Conservation (phyloP, 257 asterid species). For the Primulina eburnea region DNA sequence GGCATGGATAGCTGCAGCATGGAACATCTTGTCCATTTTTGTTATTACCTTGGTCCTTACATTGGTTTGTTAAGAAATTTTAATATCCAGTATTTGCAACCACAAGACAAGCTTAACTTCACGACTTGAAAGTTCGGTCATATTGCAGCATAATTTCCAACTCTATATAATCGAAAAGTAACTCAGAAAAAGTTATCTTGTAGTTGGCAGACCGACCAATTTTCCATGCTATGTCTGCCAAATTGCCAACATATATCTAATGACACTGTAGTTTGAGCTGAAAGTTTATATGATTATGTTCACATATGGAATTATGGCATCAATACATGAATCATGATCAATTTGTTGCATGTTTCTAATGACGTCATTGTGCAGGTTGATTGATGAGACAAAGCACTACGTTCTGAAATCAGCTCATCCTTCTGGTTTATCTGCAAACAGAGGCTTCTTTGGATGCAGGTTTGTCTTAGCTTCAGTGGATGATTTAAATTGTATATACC, state of each 20-base stretch:
- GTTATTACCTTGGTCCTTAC: too few species aligned
- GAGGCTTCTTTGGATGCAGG: conserved; percentile 99
- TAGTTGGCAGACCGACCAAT: too few species aligned
- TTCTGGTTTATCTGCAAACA: conserved; percentile 91
- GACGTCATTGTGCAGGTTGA: conserved; percentile 52
- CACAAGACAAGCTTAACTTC: not conserved
- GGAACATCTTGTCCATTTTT: not conserved
- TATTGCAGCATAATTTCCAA: not conserved
- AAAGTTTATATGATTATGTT: not conserved
- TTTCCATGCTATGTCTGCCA: not conserved
- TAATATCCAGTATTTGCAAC: not conserved
- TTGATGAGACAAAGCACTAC: conserved; percentile 76
- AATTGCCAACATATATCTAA: not conserved
- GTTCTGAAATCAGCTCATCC: conserved; percentile 95
- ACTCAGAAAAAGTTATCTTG: too few species aligned
- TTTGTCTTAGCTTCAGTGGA: conserved; percentile 15
- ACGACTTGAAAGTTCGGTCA: not conserved
- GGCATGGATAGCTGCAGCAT: not conserved
- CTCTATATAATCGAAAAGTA: not conserved
- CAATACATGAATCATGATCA: not conserved
- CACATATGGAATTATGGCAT: conserved; percentile 5
- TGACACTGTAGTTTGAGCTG: not conserved
- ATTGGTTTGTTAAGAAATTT: too few species aligned
- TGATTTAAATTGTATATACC: conserved; percentile 20
- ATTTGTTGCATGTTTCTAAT: not conserved